Conservation (phyloP, 805 yeast genomes). For the Ogataea naganishii region DNA sequence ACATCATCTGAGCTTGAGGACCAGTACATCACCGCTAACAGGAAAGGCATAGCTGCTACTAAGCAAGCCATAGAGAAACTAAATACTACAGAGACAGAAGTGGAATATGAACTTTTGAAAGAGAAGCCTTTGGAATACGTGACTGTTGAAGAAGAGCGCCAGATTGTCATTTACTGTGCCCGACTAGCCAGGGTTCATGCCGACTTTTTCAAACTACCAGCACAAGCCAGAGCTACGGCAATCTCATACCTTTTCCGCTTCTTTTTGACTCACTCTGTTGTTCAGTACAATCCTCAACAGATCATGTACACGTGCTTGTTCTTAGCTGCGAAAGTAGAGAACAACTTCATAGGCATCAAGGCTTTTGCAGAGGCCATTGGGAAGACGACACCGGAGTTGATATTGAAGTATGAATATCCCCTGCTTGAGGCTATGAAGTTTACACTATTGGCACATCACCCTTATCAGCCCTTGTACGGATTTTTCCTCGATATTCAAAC, state of each 20-base stretch:
- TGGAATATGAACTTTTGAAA: conserved; percentile 9
- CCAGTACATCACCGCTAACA: conserved; percentile 41
- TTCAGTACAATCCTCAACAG: conserved; percentile 83
- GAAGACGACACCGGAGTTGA: conserved; percentile 55
- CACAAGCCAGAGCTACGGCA: conserved; percentile 86
- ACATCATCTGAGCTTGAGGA: conserved; percentile 47
- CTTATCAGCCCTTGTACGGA: conserved; percentile 86
- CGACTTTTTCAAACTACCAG: conserved; percentile 68
- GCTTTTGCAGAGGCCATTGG: conserved; percentile 66
- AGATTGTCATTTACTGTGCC: conserved; percentile 62
- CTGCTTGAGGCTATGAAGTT: conserved; percentile 69
- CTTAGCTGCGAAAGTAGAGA: conserved; percentile 88
- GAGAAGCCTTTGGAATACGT: conserved; percentile 33
- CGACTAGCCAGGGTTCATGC: conserved; percentile 65
- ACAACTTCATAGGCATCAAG: conserved; percentile 78
- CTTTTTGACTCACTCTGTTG: conserved; percentile 69
- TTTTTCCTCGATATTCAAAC: conserved; percentile 85
- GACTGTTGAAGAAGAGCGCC: conserved; percentile 60
- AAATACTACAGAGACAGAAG: conserved; percentile 11
- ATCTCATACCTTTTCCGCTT: conserved; percentile 74
- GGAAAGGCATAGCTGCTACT: conserved; percentile 38
- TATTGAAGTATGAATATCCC: conserved; percentile 72
- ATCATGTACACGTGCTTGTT: conserved; percentile 76
- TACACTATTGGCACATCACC: conserved; percentile 81
- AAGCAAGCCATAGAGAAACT: conserved; percentile 14